These are phyloP conservation scores for Litsea cubeba DNA, from an alignment of 164 flowering plant species.

Conservation along the genomic window DNA sequence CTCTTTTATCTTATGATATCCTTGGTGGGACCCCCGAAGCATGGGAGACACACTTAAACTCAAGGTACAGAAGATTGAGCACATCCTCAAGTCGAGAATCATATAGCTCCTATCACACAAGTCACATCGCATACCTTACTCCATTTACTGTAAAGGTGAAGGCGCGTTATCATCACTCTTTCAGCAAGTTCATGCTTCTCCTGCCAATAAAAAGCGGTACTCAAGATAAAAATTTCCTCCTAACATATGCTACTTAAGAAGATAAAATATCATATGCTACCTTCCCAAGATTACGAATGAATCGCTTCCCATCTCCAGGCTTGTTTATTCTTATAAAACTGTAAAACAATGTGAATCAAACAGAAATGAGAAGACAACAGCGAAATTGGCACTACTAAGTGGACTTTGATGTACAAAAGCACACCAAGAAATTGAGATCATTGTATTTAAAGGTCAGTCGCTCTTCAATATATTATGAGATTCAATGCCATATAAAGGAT, in stretches of 20 bases:
- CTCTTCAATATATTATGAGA: neutral
- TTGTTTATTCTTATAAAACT: slow-evolving; percentile 64
- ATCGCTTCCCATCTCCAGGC: slow-evolving; percentile 77
- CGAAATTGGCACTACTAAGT: too few relatives aligned
- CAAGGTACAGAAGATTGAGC: neutral
- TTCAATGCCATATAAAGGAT: neutral
- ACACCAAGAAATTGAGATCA: neutral
- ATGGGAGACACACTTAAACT: neutral
- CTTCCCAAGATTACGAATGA: slow-evolving; percentile 76
- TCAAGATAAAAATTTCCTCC: neutral
- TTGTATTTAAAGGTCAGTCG: neutral
- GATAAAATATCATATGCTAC: slow-evolving; percentile 24
- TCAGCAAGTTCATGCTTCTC: slow-evolving; percentile 89
- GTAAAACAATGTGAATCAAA: slow-evolving; percentile 10
- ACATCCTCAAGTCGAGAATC: neutral
- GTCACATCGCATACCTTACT: slow-evolving; percentile 45
- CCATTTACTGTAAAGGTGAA: slow-evolving; percentile 91
- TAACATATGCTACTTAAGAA: neutral
- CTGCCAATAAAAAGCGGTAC: slow-evolving; percentile 26
- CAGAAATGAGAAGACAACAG: neutral
- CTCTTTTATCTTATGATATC: too few relatives aligned
- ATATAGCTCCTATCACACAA: neutral
- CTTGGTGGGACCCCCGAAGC: neutral
- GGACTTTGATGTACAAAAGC: neutral
- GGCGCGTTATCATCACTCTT: slow-evolving; percentile 93